A percentile compares a stretch with the other conserved stretches of the same genome.
Conservation (phyloP, 192 early-diverging fungal genomes). For the Thoreauomyces humboldtii region DNA sequence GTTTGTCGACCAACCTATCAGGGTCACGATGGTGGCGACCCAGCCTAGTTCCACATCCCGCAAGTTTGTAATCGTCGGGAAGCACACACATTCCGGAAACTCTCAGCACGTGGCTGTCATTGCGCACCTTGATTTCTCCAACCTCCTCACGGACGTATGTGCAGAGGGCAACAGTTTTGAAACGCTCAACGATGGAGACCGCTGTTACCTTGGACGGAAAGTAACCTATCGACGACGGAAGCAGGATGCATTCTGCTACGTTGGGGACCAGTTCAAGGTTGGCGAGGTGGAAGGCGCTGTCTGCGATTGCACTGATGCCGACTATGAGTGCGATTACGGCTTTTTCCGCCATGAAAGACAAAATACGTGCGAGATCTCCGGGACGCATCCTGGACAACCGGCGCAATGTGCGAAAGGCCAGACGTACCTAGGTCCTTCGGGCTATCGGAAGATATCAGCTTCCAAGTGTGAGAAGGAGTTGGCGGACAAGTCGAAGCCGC, state of each 20-base stretch:
- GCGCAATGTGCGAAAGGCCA: constrained; percentile 62
- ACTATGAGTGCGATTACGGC: constrained; percentile 80
- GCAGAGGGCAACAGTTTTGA: constrained; percentile 75
- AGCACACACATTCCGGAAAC: constrained; percentile 12
- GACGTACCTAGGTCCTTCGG: constrained; percentile 70
- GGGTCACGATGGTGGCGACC: constrained; percentile 61
- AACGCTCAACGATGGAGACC: constrained; percentile 55
- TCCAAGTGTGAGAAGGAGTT: constrained; percentile 59
- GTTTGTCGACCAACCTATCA: constrained; percentile 59
- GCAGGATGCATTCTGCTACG: constrained; percentile 34
- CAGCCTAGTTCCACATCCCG: constrained; percentile 65
- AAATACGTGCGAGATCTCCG: constrained; percentile 62
- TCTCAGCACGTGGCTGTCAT: constrained; percentile 8
- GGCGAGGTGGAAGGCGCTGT: not conserved
- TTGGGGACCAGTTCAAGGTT: constrained; percentile 18
- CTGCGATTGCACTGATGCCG: constrained; percentile 74
- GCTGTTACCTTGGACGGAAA: constrained; percentile 51
- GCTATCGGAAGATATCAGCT: constrained; percentile 74
- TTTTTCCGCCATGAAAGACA: constrained; percentile 68
- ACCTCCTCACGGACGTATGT: constrained; percentile 36
- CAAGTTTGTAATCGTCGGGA: constrained; percentile 72
- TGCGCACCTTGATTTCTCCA: constrained; percentile 56
- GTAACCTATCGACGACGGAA: constrained; percentile 43
- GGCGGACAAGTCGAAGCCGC: constrained; percentile 55
- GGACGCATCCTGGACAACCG: constrained; percentile 76